A percentile compares a stretch with the other conserved stretches of the same genome.
These are phyloP conservation scores for Naematelia aurantialba DNA, from an alignment of 768 basidiomycete genomes.

Conservation along the genomic window DNA sequence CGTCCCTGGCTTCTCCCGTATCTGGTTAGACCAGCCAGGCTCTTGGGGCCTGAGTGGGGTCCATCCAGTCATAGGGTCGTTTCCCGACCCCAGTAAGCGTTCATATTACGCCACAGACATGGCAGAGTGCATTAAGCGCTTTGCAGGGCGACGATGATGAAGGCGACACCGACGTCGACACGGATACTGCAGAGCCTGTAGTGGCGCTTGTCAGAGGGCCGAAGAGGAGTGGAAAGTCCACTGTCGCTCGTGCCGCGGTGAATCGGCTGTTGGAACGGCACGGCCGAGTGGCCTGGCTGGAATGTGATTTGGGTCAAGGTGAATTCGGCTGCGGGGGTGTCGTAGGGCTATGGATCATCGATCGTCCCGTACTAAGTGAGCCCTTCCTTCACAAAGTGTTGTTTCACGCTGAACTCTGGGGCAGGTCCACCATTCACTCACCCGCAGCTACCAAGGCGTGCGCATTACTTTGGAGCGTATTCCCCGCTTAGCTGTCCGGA, in stretches of 20 bases:
- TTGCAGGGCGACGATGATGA: conserved; percentile 48
- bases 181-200: conserved; percentile 24
- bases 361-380: conserved; percentile 67
- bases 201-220: conserved; percentile 74
- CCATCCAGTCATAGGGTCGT: conserved; percentile 53
- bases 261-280: conserved; percentile 65
- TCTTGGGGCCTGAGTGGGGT: conserved; percentile 51
- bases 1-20: conserved; percentile 62
- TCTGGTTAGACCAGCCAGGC: conserved; percentile 56
- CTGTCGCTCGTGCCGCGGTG: conserved; percentile 68
- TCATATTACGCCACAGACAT: conserved; percentile 34
- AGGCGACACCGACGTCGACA: conserved; percentile 10
- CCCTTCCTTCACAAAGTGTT: neutral
- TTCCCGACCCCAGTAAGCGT: conserved; percentile 31
- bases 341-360: conserved; percentile 72
- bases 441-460: conserved; percentile 62
- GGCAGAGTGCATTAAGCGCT: conserved; percentile 49
- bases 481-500: conserved; percentile 74
- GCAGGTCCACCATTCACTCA: conserved; percentile 87
- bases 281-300: conserved; percentile 78
- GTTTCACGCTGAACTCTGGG: neutral
- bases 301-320: conserved; percentile 89
- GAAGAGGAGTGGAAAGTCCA: conserved; percentile 86
- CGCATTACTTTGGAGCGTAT: conserved; percentile 77
- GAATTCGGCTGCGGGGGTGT: conserved; percentile 86